Conservation (phyloP, 805 yeast species). For the Yamadazyma laniorum region DNA sequence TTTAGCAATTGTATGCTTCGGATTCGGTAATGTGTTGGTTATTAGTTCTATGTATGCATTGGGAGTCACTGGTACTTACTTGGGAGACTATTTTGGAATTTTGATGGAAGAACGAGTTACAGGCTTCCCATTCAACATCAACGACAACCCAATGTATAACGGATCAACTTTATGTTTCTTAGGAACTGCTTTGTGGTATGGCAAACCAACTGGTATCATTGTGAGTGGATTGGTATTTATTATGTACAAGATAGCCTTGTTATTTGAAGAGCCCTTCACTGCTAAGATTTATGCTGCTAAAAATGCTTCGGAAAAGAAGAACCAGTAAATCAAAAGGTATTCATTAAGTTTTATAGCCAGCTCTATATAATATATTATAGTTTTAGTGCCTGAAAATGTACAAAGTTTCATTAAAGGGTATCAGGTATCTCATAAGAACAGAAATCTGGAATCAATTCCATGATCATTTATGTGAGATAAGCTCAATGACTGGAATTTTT, state of each 20-base stretch:
- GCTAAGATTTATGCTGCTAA: conserved; percentile 76
- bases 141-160: conserved; percentile 94
- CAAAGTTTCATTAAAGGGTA: not conserved
- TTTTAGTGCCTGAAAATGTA: not conserved
- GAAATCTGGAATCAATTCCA: conserved; percentile 25
- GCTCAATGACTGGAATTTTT: conserved; percentile 75
- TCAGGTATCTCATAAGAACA: conserved; percentile 12
- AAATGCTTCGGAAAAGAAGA: conserved; percentile 6
- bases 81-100: conserved; percentile 97
- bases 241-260: conserved; percentile 81
- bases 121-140: conserved; percentile 87
- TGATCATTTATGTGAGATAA: conserved; percentile 52
- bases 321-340: conserved; percentile 4
- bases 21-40: conserved; percentile 77
- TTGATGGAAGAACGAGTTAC: conserved; percentile 88
- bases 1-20: conserved; percentile 57
- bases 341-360: not conserved
- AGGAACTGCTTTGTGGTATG: conserved; percentile 86
- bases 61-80: conserved; percentile 94
- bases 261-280: conserved; percentile 95
- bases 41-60: conserved; percentile 83
- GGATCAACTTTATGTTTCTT: conserved; percentile 88
- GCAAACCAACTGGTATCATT: conserved; percentile 83
- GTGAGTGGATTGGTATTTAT: conserved; percentile 70
- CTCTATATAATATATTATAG: too few species aligned